phyloP scores from a whole-genome alignment of 2,329 filamentous ascomycete genomes.

The Sclerotinia spermophila region DNA sequence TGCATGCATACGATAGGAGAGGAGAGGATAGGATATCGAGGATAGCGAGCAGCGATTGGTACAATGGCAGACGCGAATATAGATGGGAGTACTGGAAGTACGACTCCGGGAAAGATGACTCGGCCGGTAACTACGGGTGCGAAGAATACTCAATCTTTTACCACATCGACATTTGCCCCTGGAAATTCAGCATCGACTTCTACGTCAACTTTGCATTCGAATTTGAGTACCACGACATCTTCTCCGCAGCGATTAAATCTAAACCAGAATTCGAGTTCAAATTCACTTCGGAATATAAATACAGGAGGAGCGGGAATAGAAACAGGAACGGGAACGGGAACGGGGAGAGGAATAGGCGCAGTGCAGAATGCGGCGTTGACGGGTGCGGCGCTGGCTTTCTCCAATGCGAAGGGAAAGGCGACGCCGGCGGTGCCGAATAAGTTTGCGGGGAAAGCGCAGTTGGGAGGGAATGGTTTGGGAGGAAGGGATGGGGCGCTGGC shows the following conservation, averaged over 20 bases:
- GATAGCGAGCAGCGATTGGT: background rate
- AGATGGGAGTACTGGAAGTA: background rate
- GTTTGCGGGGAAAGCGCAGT: background rate
- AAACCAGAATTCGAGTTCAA: background rate
- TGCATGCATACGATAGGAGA: too few species aligned
- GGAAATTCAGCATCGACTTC: background rate
- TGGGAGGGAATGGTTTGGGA: slow-evolving; percentile 22
- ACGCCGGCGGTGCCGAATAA: background rate
- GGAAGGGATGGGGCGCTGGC: slow-evolving; percentile 44
- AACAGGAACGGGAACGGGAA: background rate
- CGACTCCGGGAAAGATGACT: background rate
- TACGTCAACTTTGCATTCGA: background rate
- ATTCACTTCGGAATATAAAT: background rate
- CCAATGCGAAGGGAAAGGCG: background rate
- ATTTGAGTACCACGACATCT: background rate
- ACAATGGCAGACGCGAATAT: background rate
- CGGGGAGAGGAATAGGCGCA: background rate
- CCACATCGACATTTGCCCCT: background rate
- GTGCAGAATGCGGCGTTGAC: slow-evolving; percentile 11
- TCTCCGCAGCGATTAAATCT: background rate
- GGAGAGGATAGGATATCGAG: background rate
- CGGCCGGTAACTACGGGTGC: background rate
- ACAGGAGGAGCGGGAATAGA: background rate
- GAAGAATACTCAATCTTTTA: background rate
- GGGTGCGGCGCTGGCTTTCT: slow-evolving; percentile 9